A percentile compares a stretch with the other conserved stretches of the same genome.
Evolutionary conservation across 2,329 filamentous ascomycete genomes (phyloP).

Genomic region (Cladosporium sp.): DNA sequence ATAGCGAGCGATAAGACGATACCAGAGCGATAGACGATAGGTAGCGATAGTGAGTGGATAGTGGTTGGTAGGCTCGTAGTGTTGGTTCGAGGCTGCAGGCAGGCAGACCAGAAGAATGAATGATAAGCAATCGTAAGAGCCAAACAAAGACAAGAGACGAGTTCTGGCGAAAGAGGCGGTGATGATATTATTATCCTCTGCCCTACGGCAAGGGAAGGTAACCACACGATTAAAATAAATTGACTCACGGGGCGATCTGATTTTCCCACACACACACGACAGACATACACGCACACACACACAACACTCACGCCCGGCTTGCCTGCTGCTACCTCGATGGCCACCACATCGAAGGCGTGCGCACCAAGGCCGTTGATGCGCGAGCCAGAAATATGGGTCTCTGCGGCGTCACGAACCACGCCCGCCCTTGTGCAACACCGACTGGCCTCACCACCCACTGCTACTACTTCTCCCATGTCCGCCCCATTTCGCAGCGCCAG

Average conservation of each 20-base stretch:
- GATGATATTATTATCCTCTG: background rate
- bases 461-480: too few relatives aligned
- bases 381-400: constrained; percentile 10
- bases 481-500: too few relatives aligned
- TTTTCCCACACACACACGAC: too few relatives aligned
- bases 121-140: background rate
- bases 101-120: too few relatives aligned
- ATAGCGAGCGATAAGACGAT: constrained; percentile 10
- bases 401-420: constrained; percentile 2
- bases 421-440: background rate
- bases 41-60: too few relatives aligned
- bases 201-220: background rate
- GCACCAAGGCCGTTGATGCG: constrained; percentile 9
- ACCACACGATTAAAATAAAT: background rate
- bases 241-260: constrained; percentile 10
- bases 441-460: background rate
- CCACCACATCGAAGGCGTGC: constrained; percentile 8
- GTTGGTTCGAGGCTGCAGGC: background rate
- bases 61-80: background rate
- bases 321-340: constrained; percentile 8
- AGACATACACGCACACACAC: too few relatives aligned
- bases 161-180: background rate
- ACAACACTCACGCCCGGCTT: too few relatives aligned
- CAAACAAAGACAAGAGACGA: background rate
- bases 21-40: background rate